These are phyloP conservation scores for Erodium texanum DNA, from an alignment of 441 rosid genomes.

Conservation along the genomic window DNA sequence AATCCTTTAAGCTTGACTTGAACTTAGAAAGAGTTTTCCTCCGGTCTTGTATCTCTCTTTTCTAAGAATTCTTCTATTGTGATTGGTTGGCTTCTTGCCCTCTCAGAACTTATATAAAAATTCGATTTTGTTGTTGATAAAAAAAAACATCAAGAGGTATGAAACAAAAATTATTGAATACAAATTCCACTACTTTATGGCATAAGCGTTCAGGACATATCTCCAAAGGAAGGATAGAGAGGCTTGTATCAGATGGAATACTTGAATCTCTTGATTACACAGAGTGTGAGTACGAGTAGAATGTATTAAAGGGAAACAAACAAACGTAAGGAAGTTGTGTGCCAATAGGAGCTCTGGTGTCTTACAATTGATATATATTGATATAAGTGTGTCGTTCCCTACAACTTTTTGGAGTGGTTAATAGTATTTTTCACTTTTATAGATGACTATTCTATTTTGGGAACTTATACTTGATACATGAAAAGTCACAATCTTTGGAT, in stretches of 20 bases:
- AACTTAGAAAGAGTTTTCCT: too few species aligned
- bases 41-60: too few species aligned
- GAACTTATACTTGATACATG: background rate
- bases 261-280: background rate
- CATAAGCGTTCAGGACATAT: background rate
- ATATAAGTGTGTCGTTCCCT: background rate
- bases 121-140: too few species aligned
- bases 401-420: conserved; percentile 10
- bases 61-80: too few species aligned
- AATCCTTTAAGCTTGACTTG: too few species aligned
- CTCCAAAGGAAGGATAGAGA: background rate
- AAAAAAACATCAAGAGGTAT: background rate
- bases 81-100: too few species aligned
- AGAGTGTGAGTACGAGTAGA: background rate
- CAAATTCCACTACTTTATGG: background rate
- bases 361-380: background rate
- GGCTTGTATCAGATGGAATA: conserved; percentile 4
- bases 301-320: background rate
- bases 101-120: too few species aligned
- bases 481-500: background rate
- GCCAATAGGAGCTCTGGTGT: too few species aligned
- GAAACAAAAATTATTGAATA: too few species aligned
- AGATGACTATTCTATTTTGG: background rate
- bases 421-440: background rate
- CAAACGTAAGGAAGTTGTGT: background rate